Percentiles rank a stretch among this genome's conserved stretches.
These are phyloP conservation scores for Albifimbria verrucaria DNA, from an alignment of 2,329 filamentous ascomycete genomes.

Conservation along the genomic window DNA sequence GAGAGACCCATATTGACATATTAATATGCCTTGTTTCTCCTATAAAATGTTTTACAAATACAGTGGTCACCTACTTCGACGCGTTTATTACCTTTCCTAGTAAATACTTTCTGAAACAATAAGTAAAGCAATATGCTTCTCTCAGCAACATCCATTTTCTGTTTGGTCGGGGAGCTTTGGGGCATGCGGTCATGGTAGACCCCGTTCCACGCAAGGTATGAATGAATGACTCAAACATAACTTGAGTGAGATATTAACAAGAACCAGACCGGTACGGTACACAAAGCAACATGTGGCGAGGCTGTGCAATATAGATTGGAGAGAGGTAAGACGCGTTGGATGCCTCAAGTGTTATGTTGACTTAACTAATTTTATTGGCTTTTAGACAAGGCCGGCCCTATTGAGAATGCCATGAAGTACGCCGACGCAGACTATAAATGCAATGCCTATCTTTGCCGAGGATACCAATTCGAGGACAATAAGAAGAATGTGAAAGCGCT, in stretches of 20 bases:
- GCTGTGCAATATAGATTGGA: background rate
- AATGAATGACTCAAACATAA: background rate
- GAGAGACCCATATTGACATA: too few relatives aligned
- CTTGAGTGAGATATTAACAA: background rate
- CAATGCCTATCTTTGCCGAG: constrained; percentile 1
- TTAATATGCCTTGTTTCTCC: too few relatives aligned
- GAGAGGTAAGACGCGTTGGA: background rate
- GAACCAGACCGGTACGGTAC: background rate
- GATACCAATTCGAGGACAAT: constrained; percentile 1
- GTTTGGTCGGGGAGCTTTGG: background rate
- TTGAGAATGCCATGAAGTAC: constrained; percentile 2
- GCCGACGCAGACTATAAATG: constrained; percentile 1
- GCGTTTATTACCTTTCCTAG: too few relatives aligned
- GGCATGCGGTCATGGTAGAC: background rate
- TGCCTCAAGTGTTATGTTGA: background rate
- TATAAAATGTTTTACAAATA: too few relatives aligned
- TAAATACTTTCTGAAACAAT: too few relatives aligned
- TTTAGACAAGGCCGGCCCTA: constrained; percentile 3
- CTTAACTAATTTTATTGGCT: background rate
- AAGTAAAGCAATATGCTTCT: background rate
- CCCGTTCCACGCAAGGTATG: background rate
- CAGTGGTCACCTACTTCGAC: too few relatives aligned
- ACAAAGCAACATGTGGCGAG: background rate
- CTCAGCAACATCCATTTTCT: background rate
- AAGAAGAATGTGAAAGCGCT: background rate